Conservation (phyloP, 2,329 filamentous ascomycete species). For the Pseudocercospora cruenta region DNA sequence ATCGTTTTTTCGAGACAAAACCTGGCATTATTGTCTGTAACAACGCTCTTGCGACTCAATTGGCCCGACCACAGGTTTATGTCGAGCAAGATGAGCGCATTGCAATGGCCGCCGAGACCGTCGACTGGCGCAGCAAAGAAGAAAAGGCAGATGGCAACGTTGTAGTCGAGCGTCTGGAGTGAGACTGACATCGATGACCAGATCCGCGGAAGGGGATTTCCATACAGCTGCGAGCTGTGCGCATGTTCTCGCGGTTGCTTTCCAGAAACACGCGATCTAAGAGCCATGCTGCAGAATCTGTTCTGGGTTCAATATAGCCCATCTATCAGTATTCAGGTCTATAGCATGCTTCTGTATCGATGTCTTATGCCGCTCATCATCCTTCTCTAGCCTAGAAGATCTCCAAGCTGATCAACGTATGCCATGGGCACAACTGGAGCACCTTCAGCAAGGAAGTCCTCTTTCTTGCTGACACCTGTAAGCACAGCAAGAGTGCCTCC, state of each 20-base stretch:
- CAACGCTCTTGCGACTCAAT: conserved; percentile 28
- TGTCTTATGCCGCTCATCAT: background rate
- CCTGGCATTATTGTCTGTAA: conserved; percentile 25
- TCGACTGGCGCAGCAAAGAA: background rate
- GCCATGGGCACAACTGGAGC: conserved; percentile 73
- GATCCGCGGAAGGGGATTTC: background rate
- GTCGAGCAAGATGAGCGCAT: conserved; percentile 29
- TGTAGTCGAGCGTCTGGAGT: conserved; percentile 19
- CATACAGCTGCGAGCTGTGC: background rate
- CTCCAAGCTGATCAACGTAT: conserved; percentile 83
- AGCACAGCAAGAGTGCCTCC: conserved; percentile 90
- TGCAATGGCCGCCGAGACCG: conserved; percentile 19
- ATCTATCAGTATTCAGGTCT: background rate
- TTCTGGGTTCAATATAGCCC: background rate
- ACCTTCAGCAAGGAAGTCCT: conserved; percentile 74
- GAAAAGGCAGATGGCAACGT: conserved; percentile 18
- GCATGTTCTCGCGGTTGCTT: background rate
- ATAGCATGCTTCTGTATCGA: background rate
- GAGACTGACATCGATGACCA: background rate
- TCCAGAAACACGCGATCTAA: background rate
- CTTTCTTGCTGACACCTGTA: conserved; percentile 85
- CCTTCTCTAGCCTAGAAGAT: conserved; percentile 57
- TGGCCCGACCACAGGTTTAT: conserved; percentile 25
- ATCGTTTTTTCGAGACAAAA: conserved; percentile 41
- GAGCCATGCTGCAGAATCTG: background rate